Evolutionary conservation across 345 rosid species (phyloP), one percentile per base, ranked within the genome.

Genomic region (Diplotaxis tenuifolia): DNA sequence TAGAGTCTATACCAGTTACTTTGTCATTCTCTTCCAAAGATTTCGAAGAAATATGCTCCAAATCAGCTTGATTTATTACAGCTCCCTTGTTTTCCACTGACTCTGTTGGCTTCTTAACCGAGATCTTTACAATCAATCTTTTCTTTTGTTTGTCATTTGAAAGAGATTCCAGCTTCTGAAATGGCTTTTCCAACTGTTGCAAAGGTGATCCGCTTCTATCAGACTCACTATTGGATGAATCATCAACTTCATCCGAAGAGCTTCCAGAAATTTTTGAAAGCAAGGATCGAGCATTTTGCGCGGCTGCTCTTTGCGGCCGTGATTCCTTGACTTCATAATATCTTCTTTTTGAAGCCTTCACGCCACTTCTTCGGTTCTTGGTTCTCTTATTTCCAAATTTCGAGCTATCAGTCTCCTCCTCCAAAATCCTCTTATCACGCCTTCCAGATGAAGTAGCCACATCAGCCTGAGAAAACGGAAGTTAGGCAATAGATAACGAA

Each of bases 271-370:
- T 85, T 79, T 86, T 88, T 75, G 96, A 87, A 70, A 95, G 86
- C 87, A 90, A 82, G 73, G 81, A 85, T 76, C 86, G 86, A 56
- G 99, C 99, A 82, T 90, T 89, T 63, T 87, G 90, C 60, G 98
- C 99, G 12, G 99, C 98, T 71, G 86, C 86, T 82, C 99, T 86
- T 80, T 87, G 96, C 62, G 99, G 98, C 72, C 99, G 91, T 75
- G 83, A 74, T 71, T 84, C 81, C 77, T 86, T 88, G 55, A 81
- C 82, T 80, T 77, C 84, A 64, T 83, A 85, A 77, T 85, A 83
- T 82, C 84, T 86, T 70, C 73, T 78, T 80, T 83, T 88, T 31
- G 84, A 83, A 75, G 83, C 81, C 82, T 82, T 89, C 68, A 74
- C 77, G 31, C 81, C 82, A 78, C 56, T 82, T 81, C 78, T 89